Conservation (phyloP, 2,329 filamentous ascomycete genomes). For the Alternaria infectoria region DNA sequence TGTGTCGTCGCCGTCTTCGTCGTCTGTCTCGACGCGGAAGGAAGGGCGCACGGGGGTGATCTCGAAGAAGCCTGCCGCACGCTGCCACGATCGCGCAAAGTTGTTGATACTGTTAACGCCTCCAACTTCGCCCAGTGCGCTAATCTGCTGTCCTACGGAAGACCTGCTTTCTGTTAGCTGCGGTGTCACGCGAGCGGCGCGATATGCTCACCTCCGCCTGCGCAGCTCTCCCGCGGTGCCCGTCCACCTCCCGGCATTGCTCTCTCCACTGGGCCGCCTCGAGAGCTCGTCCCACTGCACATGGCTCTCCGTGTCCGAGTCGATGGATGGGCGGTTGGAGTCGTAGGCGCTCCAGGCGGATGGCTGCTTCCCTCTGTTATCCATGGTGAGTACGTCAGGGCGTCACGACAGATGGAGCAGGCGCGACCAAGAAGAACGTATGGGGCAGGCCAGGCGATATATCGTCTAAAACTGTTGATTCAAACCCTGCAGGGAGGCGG, state of each 20-base stretch:
- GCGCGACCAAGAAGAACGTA: slow-evolving; percentile 9
- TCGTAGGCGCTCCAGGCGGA: slow-evolving; percentile 56
- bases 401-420: not conserved
- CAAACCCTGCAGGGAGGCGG: slow-evolving; percentile 37
- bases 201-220: slow-evolving; percentile 42
- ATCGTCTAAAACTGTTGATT: slow-evolving; percentile 27
- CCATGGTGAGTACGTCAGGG: slow-evolving; percentile 34
- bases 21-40: slow-evolving; percentile 61
- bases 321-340: slow-evolving; percentile 51
- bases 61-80: slow-evolving; percentile 86
- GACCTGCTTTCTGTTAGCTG: slow-evolving; percentile 43
- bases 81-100: slow-evolving; percentile 90
- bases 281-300: slow-evolving; percentile 49
- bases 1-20: slow-evolving; percentile 31
- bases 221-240: slow-evolving; percentile 39
- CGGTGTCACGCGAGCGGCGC: not conserved
- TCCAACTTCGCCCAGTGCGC: slow-evolving; percentile 71
- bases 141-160: slow-evolving; percentile 58
- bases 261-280: slow-evolving; percentile 38
- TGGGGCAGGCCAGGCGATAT: slow-evolving; percentile 7
- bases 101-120: slow-evolving; percentile 94
- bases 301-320: slow-evolving; percentile 43
- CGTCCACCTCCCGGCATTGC: slow-evolving; percentile 33
- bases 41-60: slow-evolving; percentile 80
- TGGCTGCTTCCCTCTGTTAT: slow-evolving; percentile 50